Base-by-base conservation (phyloP, 176 grass and related monocot genomes). In the Phoenix roebelenii region DNA sequence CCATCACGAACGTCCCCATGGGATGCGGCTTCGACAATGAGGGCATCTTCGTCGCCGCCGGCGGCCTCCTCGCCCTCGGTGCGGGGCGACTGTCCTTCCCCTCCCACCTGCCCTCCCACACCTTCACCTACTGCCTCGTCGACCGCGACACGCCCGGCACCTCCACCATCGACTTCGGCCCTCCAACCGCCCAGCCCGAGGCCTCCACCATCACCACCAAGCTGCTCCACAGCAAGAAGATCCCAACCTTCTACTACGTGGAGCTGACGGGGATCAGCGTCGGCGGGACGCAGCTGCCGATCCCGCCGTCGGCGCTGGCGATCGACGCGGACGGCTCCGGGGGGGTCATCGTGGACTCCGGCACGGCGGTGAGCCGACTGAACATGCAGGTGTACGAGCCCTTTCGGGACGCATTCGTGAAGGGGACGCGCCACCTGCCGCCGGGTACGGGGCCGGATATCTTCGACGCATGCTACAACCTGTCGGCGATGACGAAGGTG, bases 51-150 rank as follows among this genome's bases (percentile, higher is more conserved):
- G 3, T 24, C 66, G 0, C 28, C 64, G 60, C 78, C 73, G 70
- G 83, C 74, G 83, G 83, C 22, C 58, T 86, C 5, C 54, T 71
- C 24, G 83, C 73, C 52, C 77, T 86, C 51, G 79, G 74, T 51
- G 73, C 78, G 23, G 79, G 83, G 0, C 25, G 69, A 7, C 57
- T 86, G 53, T 86, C 83, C 22, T 69, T 86, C 19, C 30, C 68
- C 19, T 65, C 63, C 55, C 83, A 82, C 74, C 83, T 86, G 49
- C 57, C 60, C 2, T 58, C 82, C 44, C 65, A 26, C 15, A 57
- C 69, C 58, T 86, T 86, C 79, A 77, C 76, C 69, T 86, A 82
- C 75, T 86, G 83, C 83, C 79, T 86, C 5, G 72, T 73, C 20
- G 53, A 77, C 52, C 59, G 58, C 7, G 54, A 15, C 5, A 74